A percentile compares a stretch with the other conserved stretches of the same genome.
Evolutionary conservation across 2,329 filamentous ascomycete species (phyloP).

Genomic region (Seiridium unicorne): DNA sequence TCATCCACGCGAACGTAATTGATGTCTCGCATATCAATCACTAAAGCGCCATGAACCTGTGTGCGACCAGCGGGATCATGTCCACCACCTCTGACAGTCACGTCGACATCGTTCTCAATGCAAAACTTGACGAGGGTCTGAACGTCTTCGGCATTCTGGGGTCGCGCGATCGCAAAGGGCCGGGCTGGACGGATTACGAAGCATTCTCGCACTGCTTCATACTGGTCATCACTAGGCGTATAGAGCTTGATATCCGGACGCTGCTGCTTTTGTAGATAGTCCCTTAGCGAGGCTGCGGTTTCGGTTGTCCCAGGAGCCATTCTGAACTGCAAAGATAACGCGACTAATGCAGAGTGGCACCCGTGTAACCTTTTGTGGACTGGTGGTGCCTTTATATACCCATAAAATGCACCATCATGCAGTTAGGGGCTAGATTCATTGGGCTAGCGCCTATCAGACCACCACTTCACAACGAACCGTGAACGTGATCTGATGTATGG

Average conservation of each 20-base stretch:
- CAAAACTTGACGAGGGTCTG: constrained; percentile 16
- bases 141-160: constrained; percentile 16
- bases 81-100: constrained; percentile 30
- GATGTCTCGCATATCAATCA: constrained; percentile 36
- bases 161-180: constrained; percentile 19
- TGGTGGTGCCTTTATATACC: too few relatives aligned
- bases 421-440: too few relatives aligned
- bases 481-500: too few relatives aligned
- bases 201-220: constrained; percentile 16
- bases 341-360: too few relatives aligned
- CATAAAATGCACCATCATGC: too few relatives aligned
- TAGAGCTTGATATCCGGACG: background rate
- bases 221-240: constrained; percentile 3
- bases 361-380: too few relatives aligned
- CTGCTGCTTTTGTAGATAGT: background rate
- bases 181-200: constrained; percentile 11
- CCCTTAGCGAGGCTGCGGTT: background rate
- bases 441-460: too few relatives aligned
- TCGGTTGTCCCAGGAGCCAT: background rate
- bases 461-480: too few relatives aligned
- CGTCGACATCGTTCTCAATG: constrained; percentile 16
- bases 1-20: constrained; percentile 24
- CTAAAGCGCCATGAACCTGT: constrained; percentile 27
- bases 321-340: too few relatives aligned
- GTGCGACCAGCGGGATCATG: constrained; percentile 32